Evolutionary conservation across 805 yeast species (phyloP).

Genomic region (Torulaspora microellipsoides): DNA sequence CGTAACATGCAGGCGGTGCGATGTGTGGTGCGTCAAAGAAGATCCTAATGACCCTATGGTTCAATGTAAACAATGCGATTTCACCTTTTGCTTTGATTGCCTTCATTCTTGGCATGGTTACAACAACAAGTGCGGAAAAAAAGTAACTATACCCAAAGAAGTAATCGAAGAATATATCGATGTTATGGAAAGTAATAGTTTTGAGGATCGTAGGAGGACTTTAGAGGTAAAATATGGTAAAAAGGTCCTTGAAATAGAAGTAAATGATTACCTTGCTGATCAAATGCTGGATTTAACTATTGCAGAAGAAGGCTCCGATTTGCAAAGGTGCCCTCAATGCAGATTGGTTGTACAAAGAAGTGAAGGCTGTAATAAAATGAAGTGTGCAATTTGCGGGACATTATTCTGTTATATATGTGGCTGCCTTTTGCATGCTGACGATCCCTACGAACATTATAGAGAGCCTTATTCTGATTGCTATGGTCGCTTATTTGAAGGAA

Average conservation of each 20-base stretch:
- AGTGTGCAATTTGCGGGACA: constrained; percentile 45
- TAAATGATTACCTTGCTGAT: constrained; percentile 45
- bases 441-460: constrained; percentile 52
- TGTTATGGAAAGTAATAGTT: constrained; percentile 25
- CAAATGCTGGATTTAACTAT: constrained; percentile 43
- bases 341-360: constrained; percentile 44
- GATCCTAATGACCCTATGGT: constrained; percentile 44
- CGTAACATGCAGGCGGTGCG: constrained; percentile 52
- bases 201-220: constrained; percentile 34
- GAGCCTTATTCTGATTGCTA: constrained; percentile 42
- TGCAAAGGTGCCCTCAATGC: constrained; percentile 52
- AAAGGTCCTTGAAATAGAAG: constrained; percentile 39
- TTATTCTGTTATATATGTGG: constrained; percentile 57
- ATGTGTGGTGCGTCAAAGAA: constrained; percentile 43
- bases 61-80: constrained; percentile 45
- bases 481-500: constrained; percentile 50
- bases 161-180: constrained; percentile 38
- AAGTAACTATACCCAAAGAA: constrained; percentile 27
- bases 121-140: constrained; percentile 42
- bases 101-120: constrained; percentile 59
- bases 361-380: constrained; percentile 66
- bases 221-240: constrained; percentile 44
- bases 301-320: constrained; percentile 38
- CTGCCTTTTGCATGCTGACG: constrained; percentile 32
- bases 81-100: constrained; percentile 55